Evolutionary conservation across 768 basidiomycete genomes (phyloP).

Genomic region (Tephrocybe sp.): DNA sequence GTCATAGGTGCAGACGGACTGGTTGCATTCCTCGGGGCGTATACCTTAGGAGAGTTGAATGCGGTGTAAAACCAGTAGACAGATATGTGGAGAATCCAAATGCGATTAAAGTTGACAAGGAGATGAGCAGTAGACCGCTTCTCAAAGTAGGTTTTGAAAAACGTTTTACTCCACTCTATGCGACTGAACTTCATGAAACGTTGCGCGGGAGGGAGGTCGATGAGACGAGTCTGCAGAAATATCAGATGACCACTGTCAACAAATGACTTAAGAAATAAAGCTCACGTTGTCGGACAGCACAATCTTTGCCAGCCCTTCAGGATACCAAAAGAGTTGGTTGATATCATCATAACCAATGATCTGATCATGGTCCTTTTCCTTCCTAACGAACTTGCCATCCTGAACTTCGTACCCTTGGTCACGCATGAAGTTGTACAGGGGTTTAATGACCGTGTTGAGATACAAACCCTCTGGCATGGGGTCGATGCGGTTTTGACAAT

Average conservation of each 20-base stretch:
- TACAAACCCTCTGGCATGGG: conserved; percentile 95
- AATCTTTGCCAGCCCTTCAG: conserved; percentile 93
- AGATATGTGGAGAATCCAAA: conserved; percentile 96
- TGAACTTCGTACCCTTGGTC: conserved; percentile 97
- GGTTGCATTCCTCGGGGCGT: conserved; percentile 65
- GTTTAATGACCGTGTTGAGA: conserved; percentile 88
- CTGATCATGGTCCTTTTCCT: conserved; percentile 91
- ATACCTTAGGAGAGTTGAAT: conserved; percentile 94
- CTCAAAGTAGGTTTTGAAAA: conserved; percentile 99
- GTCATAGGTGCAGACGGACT: conserved; percentile 84
- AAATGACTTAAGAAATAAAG: conserved; percentile 17
- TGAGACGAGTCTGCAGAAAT: conserved; percentile 70
- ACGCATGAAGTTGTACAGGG: conserved; percentile 92
- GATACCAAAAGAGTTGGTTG: conserved; percentile 99
- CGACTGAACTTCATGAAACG: conserved; percentile 91
- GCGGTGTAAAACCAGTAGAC: conserved; percentile 97
- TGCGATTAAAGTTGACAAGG: conserved; percentile 97
- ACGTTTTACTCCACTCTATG: conserved; percentile 91
- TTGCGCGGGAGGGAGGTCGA: conserved; percentile 88
- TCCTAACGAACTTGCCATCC: conserved; percentile 91
- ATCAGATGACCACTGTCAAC: conserved; percentile 2
- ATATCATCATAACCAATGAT: conserved; percentile 99
- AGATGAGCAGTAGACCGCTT: conserved; percentile 92
- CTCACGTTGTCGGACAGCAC: conserved; percentile 82
- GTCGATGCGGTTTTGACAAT: conserved; percentile 93